Base-by-base conservation (phyloP, 2,329 filamentous ascomycete species). In the Harringtonia aguacate region DNA sequence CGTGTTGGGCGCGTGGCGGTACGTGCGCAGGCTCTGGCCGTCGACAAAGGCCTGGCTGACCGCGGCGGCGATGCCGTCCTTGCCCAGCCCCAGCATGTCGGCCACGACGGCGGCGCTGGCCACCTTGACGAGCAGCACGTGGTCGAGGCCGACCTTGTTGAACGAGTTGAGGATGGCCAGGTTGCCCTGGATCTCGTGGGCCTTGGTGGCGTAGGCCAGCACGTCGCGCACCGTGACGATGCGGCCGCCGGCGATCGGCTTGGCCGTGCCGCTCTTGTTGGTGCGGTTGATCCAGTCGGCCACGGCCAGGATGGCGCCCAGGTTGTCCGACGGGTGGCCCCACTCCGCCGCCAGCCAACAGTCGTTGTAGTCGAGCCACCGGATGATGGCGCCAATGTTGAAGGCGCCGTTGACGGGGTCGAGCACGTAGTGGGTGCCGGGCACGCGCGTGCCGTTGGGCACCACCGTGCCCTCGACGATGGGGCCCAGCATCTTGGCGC, bases 341-440 rank as follows among this genome's bases (percentile, higher is more conserved):
- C 92, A 98, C 71, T 98, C 92, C 45, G 92, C 92, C 36, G 92
- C 92, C 90, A 98, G 49, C 51, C 50, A 52, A 79, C 92, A 97
- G 77, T 98, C 92, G 66, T 98, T 98, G 78, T 97, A 98, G 72
- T 98, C 92, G 58, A 98, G 79, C 92, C 92, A 98, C 61, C 92
- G 79, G 70, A 98, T 95, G 83, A 95, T 94, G 58, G 92, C 85
- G 57, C 92, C 92, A 57, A 98, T 97, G 75, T 97, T 97, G 79
- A 98, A 97, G 52, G 92, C 92, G 50, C 84, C 92, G 58, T 90
- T 90, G 61, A 97, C 81, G 33, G 92, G 92, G 63, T 97, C 92
- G 55, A 98, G 81, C 68, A 94, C 83, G 70, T 90, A 97, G 54
- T 84, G 79, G 28, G 92, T 97, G 52, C 92, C 92, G 34, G 86